phyloP scores from a whole-genome alignment of 345 rosid genomes.

The Citrus unshiu region DNA sequence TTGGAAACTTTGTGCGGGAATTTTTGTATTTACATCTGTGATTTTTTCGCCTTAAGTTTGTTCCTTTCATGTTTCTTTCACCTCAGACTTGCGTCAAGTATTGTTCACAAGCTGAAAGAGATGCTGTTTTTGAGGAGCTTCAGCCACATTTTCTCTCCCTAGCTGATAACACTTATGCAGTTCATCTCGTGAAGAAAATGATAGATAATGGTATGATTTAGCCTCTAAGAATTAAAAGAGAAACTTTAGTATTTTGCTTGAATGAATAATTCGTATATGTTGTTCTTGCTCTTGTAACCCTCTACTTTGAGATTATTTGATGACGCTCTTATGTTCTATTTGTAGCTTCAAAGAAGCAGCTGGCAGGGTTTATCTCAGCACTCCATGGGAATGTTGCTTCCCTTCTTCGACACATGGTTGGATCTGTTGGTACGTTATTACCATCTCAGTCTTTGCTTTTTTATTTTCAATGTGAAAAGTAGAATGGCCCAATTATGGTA shows the following conservation, averaged over 20 bases:
- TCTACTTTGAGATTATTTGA: neutral
- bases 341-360: constrained; percentile 83
- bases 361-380: constrained; percentile 58
- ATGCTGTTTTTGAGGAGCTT: constrained; percentile 66
- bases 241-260: neutral
- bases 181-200: constrained; percentile 81
- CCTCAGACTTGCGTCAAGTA: constrained; percentile 74
- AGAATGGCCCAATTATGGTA: neutral
- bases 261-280: neutral
- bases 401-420: constrained; percentile 88
- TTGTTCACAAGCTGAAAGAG: constrained; percentile 75
- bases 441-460: neutral
- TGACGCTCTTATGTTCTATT: neutral
- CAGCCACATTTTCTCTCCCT: constrained; percentile 73
- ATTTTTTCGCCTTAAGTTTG: neutral
- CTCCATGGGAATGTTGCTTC: constrained; percentile 77
- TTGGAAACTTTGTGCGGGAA: neutral
- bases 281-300: neutral
- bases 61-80: constrained; percentile 13
- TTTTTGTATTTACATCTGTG: neutral
- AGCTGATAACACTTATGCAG: constrained; percentile 59
- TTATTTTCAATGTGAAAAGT: neutral
- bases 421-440: constrained; percentile 71
- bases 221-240: constrained; percentile 1
- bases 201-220: constrained; percentile 62